Base-by-base conservation (phyloP, 345 rosid species). In the Hypericum perforatum region DNA sequence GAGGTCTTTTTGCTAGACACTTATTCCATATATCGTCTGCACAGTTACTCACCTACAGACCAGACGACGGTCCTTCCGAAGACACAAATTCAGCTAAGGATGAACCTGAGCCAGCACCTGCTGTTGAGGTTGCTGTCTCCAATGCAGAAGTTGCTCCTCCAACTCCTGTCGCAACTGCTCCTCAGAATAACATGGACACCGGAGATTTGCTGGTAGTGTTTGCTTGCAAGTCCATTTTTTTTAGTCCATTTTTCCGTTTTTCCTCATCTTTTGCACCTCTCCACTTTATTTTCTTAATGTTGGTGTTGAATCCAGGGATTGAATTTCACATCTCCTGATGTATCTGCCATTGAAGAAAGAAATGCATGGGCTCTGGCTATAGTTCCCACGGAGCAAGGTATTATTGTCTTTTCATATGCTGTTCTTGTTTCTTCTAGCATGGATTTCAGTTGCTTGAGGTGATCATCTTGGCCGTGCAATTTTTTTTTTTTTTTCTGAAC, bases 361-460 rank as follows among this genome's bases (percentile, higher is more conserved):
- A 89, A 94, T 62, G 97, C 99, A 47, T 72, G 86, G 68, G 90
- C 99, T 64, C 69, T 94, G 62, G 99, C 97, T 67, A 84, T 94
- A 52, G 75, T 94, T 51, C 70, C 94, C 42, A 42, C 72, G 13
- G 97, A 83, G 70, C 68, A 80, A 46, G 74, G 95, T 80, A 59
- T 5, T 32, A 5, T 36, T 22, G 9, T 11, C 38, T 54, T 37
- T 29, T 54, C 39, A 9, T 39, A 29, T 49, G 41, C 41, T 64
- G 41, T 44, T 64, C 16, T 41, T 11, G 5, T 39, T n/a, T 36
- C 6, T 39, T 44, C 45, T n/a, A 36, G 13, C 16, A 22, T 57
- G 39, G 41, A 13, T 10, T 52, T 15, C 14, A 8, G 49, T 22
- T 59, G 39, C 51, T 52, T 14, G 43, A 42, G 37, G 37, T 54